Evolutionary conservation across 192 early-diverging fungal genomes (phyloP).

Genomic region (Coemansia sp.): DNA sequence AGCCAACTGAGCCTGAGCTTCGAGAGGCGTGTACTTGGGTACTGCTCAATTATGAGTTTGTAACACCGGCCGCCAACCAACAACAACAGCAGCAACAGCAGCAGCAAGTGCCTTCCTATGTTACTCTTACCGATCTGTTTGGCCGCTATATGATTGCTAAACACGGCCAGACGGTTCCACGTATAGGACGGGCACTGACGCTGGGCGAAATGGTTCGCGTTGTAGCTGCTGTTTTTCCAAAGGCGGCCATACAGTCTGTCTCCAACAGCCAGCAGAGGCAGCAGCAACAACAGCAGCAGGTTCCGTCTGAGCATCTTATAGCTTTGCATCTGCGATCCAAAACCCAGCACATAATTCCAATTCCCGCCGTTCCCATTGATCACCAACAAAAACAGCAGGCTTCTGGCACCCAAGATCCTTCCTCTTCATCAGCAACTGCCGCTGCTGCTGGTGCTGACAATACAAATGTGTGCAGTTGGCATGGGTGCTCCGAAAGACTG

Average conservation of each 20-base stretch:
- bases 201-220: constrained; percentile 48
- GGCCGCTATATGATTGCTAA: constrained; percentile 46
- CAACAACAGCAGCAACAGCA: constrained; percentile 5
- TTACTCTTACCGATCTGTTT: constrained; percentile 36
- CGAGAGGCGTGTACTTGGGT: constrained; percentile 58
- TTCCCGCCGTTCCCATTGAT: constrained; percentile 28
- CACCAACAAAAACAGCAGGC: constrained; percentile 3
- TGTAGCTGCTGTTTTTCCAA: constrained; percentile 49
- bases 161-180: constrained; percentile 45
- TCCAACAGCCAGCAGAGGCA: neutral
- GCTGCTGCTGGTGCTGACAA: neutral
- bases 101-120: constrained; percentile 12
- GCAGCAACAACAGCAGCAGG: constrained; percentile 13
- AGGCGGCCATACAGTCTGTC: constrained; percentile 23
- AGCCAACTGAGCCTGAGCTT: constrained; percentile 53
- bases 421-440: neutral
- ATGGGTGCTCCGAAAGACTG: constrained; percentile 28
- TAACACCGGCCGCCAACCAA: constrained; percentile 6
- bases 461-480: constrained; percentile 29
- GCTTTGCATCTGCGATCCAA: constrained; percentile 30
- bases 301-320: constrained; percentile 11
- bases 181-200: constrained; percentile 44
- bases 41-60: constrained; percentile 52
- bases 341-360: constrained; percentile 30
- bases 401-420: neutral